phyloP scores from a whole-genome alignment of 192 early-diverging fungal species.

The Coemansia sp. region DNA sequence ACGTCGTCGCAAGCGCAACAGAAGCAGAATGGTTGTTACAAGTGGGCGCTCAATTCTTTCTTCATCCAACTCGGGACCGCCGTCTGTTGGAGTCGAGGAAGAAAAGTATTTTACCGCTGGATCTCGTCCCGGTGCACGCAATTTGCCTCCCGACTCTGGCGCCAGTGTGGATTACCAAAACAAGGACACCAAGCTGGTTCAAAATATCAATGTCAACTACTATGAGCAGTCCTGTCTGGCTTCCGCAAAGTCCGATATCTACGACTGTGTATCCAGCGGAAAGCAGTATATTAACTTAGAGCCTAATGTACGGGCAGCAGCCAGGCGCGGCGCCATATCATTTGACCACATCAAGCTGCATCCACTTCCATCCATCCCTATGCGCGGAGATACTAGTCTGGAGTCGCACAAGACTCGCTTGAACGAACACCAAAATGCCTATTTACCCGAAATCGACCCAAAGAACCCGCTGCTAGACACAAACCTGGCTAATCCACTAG shows the following conservation, averaged over 20 bases:
- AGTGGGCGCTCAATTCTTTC: slow-evolving; percentile 7
- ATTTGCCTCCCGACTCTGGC: slow-evolving; percentile 33
- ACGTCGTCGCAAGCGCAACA: slow-evolving; percentile 16
- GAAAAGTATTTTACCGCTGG: slow-evolving; percentile 4
- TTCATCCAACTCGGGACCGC: slow-evolving; percentile 7
- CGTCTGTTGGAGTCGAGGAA: slow-evolving; percentile 2
- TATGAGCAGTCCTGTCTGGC: neutral
- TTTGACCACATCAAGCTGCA: slow-evolving; percentile 9
- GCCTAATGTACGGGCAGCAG: neutral
- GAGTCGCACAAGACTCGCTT: neutral
- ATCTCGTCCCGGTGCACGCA: neutral
- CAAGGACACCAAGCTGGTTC: slow-evolving; percentile 1
- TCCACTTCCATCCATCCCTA: neutral
- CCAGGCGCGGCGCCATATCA: slow-evolving; percentile 12
- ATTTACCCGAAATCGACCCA: neutral
- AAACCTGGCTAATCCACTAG: slow-evolving; percentile 32
- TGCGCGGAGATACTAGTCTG: neutral
- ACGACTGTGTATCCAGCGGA: slow-evolving; percentile 1
- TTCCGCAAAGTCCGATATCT: slow-evolving; percentile 8
- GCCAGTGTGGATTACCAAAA: slow-evolving; percentile 18
- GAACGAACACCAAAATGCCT: no score
- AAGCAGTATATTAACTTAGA: neutral
- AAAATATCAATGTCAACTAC: neutral
- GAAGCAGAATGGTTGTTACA: neutral
- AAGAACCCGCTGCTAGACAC: slow-evolving; percentile 30